Evolutionary conservation across 805 yeast genomes (phyloP).

Genomic region (Starmerella gropengiesseri): DNA sequence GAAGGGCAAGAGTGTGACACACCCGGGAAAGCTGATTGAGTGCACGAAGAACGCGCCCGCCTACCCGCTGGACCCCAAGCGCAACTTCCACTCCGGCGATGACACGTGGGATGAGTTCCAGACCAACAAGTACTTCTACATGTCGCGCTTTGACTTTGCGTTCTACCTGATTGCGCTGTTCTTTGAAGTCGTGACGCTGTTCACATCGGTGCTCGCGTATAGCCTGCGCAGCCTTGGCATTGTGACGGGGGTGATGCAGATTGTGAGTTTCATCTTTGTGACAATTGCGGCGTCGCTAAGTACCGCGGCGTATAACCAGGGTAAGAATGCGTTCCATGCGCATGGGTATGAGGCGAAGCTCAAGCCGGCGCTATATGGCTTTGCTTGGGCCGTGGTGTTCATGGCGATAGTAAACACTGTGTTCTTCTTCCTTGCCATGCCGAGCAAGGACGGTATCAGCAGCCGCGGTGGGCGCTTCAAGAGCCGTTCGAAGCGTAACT

Average conservation of each 20-base stretch:
- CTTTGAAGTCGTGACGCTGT: slow-evolving; percentile 43
- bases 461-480: slow-evolving; percentile 72
- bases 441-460: slow-evolving; percentile 63
- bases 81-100: slow-evolving; percentile 51
- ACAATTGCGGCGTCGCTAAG: slow-evolving; percentile 53
- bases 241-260: slow-evolving; percentile 23
- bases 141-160: slow-evolving; percentile 59
- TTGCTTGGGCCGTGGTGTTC: slow-evolving; percentile 49
- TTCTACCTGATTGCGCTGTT: slow-evolving; percentile 49
- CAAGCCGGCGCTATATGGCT: slow-evolving; percentile 38
- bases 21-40: slow-evolving; percentile 36
- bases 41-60: slow-evolving; percentile 57
- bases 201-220: slow-evolving; percentile 25
- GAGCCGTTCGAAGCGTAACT: slow-evolving; percentile 45
- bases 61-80: slow-evolving; percentile 73
- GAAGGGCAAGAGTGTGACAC: slow-evolving; percentile 36
- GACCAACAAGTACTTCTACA: slow-evolving; percentile 48
- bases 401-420: slow-evolving; percentile 27
- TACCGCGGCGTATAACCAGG: slow-evolving; percentile 72
- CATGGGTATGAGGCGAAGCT: slow-evolving; percentile 30
- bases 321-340: slow-evolving; percentile 52
- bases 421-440: slow-evolving; percentile 47
- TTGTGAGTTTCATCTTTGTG: slow-evolving; percentile 26
- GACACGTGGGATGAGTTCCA: slow-evolving; percentile 45
- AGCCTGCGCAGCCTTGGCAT: slow-evolving; percentile 24